Evolutionary conservation across 805 yeast species (phyloP).

Genomic region (Saccharomycopsis fermentans): DNA sequence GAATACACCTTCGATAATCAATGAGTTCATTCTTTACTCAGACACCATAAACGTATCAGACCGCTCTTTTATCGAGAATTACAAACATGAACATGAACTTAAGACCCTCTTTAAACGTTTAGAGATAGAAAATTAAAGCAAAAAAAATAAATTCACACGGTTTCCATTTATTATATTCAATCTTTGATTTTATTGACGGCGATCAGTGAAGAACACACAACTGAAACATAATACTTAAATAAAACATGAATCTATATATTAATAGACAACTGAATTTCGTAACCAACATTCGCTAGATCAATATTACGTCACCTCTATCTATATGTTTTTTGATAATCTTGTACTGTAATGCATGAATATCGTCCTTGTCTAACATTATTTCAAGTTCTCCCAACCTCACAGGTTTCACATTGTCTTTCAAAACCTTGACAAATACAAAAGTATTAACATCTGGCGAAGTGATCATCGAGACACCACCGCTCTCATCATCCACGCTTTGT

Average conservation of each 20-base stretch:
- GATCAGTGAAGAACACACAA: too few species aligned
- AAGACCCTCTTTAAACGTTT: too few species aligned
- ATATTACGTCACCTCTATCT: slow-evolving; percentile 13
- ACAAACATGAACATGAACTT: neutral
- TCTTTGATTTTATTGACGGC: too few species aligned
- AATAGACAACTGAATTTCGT: neutral
- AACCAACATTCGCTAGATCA: slow-evolving; percentile 2
- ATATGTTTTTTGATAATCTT: slow-evolving; percentile 14
- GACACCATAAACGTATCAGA: slow-evolving; percentile 76
- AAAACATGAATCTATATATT: too few species aligned
- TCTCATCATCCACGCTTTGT: slow-evolving; percentile 66
- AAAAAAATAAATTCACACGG: too few species aligned
- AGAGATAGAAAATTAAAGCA: too few species aligned
- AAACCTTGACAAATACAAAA: slow-evolving; percentile 55
- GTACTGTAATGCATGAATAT: slow-evolving; percentile 17
- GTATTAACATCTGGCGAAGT: slow-evolving; percentile 64
- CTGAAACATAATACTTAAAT: too few species aligned
- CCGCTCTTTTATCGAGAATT: slow-evolving; percentile 66
- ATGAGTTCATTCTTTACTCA: slow-evolving; percentile 71
- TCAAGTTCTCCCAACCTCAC: slow-evolving; percentile 17
- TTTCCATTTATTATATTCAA: too few species aligned
- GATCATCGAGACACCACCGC: slow-evolving; percentile 64
- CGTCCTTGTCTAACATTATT: slow-evolving; percentile 15
- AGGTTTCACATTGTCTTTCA: slow-evolving; percentile 7
- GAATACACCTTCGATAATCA: slow-evolving; percentile 80